Percentiles rank a stretch among this genome's conserved stretches.
These are phyloP conservation scores for Luffa aegyptiaca DNA, from an alignment of 306 rosid genomes.

Conservation along the genomic window DNA sequence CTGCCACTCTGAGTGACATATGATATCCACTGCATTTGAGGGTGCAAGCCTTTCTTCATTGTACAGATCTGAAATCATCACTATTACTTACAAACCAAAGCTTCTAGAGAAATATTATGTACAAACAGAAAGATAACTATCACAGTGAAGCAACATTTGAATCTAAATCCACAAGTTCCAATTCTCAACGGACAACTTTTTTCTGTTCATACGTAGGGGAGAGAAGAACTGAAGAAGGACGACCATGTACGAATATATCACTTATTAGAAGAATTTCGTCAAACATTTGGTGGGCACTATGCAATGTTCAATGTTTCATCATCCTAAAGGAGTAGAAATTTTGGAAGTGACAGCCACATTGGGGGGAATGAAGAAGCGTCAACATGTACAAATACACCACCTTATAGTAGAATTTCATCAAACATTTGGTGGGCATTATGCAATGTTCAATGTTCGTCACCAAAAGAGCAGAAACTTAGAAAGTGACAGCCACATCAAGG, in stretches of 20 bases:
- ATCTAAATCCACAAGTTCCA: neutral
- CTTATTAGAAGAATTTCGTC: neutral
- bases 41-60: slow-evolving; percentile 92
- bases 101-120: neutral
- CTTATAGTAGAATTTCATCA: neutral
- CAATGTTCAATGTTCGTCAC: neutral
- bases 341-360: neutral
- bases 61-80: neutral
- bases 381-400: neutral
- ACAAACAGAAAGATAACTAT: neutral
- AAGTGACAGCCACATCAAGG: neutral
- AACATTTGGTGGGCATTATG: neutral
- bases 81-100: neutral
- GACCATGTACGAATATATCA: neutral
- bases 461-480: neutral
- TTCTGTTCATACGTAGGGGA: neutral
- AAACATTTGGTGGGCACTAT: neutral
- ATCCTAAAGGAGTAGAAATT: neutral
- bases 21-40: slow-evolving; percentile 93
- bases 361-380: neutral
- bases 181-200: neutral
- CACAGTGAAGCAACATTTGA: neutral
- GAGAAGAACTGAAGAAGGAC: neutral
- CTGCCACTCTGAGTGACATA: slow-evolving; percentile 90
- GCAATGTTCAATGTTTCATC: neutral